Base-by-base conservation (phyloP, 2,329 filamentous ascomycete genomes). In the Hypoxylon sp. region DNA sequence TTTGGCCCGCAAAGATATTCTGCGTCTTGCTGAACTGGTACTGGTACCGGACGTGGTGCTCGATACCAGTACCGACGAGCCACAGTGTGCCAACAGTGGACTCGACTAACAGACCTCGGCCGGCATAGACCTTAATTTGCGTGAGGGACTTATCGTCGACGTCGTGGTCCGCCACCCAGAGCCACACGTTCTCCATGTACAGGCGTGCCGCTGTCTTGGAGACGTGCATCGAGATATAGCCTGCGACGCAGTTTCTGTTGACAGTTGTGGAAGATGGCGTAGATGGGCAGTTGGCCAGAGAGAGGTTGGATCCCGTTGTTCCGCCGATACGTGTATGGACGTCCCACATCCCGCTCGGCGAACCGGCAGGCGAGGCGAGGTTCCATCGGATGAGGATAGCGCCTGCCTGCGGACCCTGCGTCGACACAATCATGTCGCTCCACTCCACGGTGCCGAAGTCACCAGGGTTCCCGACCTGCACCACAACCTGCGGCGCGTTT, bases 291-390 rank as follows among this genome's bases (percentile, higher is more conserved):
- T 83, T 85, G 73, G 86, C 83, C 57, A 88, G 86, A 76, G 92
- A 89, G 6, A 93, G 84, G 43, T 89, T 82, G 14, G 91, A 92
- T 36, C 91, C 91, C 1, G 89, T 87, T 56, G 88, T 89, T 2
- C 92, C 92, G 69, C 91, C 92, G 55, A 94, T 86, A 70, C 92
- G 89, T 75, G 91, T 87, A 79, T 95, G 92, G 10, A 91, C 87
- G 75, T 94, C 92, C 92, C 92, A 95, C 79, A 91, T 84, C 4
- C 87, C 89, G 6, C 81, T 81, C 13, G 84, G 83, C 58, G 76
- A 77, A 14, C 64, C 43, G 3, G 58, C 66, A 6, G 55, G 58
- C 7, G 75, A 73, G 63, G 71, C 58, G 0, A 91, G 79, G 74
- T 92, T 92, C 84, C 87, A 91, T 72, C 92, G 82, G 60, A 92